Conservation (phyloP, 371 early-diverging fungal genomes). For the Chytridium lagenaria region DNA sequence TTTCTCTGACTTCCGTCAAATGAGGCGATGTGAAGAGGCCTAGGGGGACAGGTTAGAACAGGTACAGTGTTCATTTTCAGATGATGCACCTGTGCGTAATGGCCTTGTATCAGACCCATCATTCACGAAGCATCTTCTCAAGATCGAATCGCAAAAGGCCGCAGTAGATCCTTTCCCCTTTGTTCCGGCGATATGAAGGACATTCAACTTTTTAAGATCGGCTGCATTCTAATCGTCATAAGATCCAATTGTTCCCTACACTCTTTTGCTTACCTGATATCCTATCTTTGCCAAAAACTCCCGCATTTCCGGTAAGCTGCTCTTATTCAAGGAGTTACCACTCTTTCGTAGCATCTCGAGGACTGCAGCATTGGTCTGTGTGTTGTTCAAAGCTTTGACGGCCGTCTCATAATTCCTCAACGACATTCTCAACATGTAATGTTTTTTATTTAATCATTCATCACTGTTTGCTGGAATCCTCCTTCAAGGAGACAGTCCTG, state of each 20-base stretch:
- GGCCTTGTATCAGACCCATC: conserved; percentile 15
- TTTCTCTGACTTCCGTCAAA: conserved; percentile 88
- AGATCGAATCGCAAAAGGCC: conserved; percentile 66
- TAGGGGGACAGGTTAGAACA: background rate
- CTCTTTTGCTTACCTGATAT: conserved; percentile 72
- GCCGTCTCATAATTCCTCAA: conserved; percentile 5
- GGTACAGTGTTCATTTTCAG: background rate
- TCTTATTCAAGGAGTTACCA: conserved; percentile 71
- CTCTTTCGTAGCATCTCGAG: conserved; percentile 74
- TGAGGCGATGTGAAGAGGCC: conserved; percentile 95
- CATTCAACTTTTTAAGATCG: conserved; percentile 52
- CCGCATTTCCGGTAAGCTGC: conserved; percentile 75
- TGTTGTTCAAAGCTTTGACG: background rate
- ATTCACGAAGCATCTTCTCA: conserved; percentile 36
- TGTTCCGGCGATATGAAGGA: conserved; percentile 83
- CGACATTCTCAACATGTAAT: background rate
- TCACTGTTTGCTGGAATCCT: conserved; percentile 76
- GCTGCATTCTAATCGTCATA: too few species aligned
- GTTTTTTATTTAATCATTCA: background rate
- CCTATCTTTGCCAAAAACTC: conserved; percentile 72
- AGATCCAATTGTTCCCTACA: too few species aligned
- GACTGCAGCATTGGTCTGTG: conserved; percentile 80
- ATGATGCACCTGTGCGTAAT: conserved; percentile 64
- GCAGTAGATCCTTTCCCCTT: conserved; percentile 86
- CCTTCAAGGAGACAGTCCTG: conserved; percentile 91